phyloP scores from a whole-genome alignment of 2,329 filamentous ascomycete genomes.

The Venturia aucupariae region DNA sequence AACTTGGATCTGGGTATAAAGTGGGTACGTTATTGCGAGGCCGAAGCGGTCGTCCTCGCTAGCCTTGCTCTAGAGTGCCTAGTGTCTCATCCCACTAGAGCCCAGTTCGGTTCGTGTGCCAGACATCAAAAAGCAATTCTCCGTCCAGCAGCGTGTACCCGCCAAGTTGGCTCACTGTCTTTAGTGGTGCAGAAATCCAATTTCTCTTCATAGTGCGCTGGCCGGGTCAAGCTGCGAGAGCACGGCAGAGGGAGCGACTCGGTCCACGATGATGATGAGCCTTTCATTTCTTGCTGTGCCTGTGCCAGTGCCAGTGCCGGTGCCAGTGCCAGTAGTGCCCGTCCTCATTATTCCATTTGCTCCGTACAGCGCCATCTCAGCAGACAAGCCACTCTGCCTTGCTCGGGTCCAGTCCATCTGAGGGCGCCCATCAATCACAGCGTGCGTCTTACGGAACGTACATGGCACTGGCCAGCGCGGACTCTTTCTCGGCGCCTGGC shows the following conservation, averaged over 20 bases:
- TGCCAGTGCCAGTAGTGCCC: too few relatives aligned
- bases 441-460: background rate
- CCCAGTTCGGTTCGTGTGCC: background rate
- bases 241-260: background rate
- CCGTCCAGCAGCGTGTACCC: background rate
- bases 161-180: background rate
- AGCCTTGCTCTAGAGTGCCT: background rate
- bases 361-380: slow-evolving; percentile 1
- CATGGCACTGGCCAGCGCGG: slow-evolving; percentile 3
- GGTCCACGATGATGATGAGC: background rate
- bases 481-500: slow-evolving; percentile 8
- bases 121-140: slow-evolving; percentile 9
- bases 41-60: background rate
- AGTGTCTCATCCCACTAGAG: background rate
- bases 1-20: slow-evolving; percentile 8
- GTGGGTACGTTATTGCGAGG: background rate
- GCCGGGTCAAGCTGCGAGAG: slow-evolving; percentile 1
- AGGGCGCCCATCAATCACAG: slow-evolving; percentile 3
- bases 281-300: background rate
- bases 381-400: background rate
- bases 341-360: too few relatives aligned
- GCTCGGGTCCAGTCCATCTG: slow-evolving; percentile 1
- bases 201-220: background rate
- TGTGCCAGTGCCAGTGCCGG: too few relatives aligned
- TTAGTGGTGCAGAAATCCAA: background rate